A percentile compares a stretch with the other conserved stretches of the same genome.
phyloP scores from a whole-genome alignment of 2,329 filamentous ascomycete genomes.

The Neurospora sp. region DNA sequence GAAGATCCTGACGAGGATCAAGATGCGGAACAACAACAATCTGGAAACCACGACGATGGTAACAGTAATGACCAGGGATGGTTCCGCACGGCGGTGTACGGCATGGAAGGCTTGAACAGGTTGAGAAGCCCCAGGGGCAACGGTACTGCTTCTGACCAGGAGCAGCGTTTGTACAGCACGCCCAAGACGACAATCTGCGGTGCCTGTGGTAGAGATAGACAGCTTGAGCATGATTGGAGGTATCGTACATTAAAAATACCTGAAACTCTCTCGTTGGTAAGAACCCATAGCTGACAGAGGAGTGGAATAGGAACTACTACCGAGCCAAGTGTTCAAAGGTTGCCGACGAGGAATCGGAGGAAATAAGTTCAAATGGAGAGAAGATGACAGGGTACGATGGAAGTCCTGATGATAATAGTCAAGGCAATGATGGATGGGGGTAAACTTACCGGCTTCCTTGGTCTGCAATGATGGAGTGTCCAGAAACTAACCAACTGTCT shows the following conservation, averaged over 20 bases:
- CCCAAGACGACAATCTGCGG: not conserved
- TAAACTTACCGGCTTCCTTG: not conserved
- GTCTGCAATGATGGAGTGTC: not conserved
- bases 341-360: not conserved
- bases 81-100: not conserved
- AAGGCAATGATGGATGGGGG: not conserved
- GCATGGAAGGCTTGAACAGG: not conserved
- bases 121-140: not conserved
- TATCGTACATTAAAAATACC: not conserved
- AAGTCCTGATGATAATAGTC: not conserved
- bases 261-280: not conserved
- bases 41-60: too few relatives aligned
- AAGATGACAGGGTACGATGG: not conserved
- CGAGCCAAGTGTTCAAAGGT: not conserved
- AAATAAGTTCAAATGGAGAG: not conserved
- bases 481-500: not conserved
- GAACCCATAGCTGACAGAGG: not conserved
- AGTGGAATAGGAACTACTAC: not conserved
- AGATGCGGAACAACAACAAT: not conserved
- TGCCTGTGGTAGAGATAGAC: not conserved
- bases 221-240: not conserved
- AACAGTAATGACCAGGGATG: not conserved
- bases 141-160: not conserved
- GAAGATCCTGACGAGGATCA: not conserved
- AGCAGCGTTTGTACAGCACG: not conserved